Percentiles rank a stretch among this genome's conserved stretches.
Evolutionary conservation across 73 alveolate genomes (phyloP).

Genomic region (Stentor roeselii): DNA sequence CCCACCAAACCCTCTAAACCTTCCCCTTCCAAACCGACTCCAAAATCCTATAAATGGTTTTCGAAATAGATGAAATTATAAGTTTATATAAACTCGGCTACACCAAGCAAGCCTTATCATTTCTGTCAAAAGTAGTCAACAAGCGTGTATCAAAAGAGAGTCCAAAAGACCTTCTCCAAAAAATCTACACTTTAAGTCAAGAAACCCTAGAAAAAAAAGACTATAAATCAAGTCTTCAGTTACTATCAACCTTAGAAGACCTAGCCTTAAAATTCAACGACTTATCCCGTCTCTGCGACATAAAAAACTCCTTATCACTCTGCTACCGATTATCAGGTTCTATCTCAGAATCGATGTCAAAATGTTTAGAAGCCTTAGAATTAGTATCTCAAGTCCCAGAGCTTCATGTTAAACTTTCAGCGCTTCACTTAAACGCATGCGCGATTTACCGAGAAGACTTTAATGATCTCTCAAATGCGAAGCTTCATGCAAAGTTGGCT

Average conservation of each 20-base stretch:
- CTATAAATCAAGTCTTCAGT: neutral
- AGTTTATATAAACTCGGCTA: no score
- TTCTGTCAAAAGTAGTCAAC: no score
- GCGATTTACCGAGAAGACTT: conserved; percentile 9
- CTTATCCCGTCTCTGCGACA: neutral
- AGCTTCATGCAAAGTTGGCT: neutral
- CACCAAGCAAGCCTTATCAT: no score
- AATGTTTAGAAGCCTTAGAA: neutral
- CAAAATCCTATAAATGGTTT: no score
- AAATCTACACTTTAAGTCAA: neutral
- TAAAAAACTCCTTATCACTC: neutral
- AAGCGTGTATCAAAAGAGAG: no score
- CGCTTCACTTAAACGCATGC: neutral
- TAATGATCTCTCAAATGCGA: neutral
- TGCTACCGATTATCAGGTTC: neutral
- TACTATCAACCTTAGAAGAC: neutral
- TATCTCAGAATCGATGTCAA: neutral
- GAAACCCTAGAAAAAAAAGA: neutral
- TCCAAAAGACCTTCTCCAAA: neutral
- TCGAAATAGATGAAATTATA: no score
- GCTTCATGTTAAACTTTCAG: neutral
- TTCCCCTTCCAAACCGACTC: no score
- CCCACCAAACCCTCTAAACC: no score
- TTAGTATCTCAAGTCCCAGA: neutral
- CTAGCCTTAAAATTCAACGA: neutral